Evolutionary conservation across 176 grass and related monocot species (phyloP), one percentile per base, ranked within the genome.

Genomic region (Hyparrhenia diplandra): DNA sequence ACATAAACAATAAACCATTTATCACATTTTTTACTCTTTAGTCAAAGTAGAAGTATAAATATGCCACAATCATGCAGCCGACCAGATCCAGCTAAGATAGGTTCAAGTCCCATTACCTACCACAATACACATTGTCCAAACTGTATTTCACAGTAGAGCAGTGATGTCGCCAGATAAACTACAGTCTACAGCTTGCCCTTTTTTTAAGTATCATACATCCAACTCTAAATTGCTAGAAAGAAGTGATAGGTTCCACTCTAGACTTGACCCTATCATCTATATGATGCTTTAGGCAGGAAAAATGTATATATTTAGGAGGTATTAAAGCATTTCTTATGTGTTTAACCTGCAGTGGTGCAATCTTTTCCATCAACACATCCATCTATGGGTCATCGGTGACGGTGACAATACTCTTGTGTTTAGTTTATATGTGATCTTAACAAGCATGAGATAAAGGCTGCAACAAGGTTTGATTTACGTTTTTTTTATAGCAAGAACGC

Each of bases 121-220:
- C 16, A 78, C 17, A 41, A 29, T 28, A 21, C 52, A 79, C 5
- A n/a, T 27, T 64, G 40, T 13, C 40, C 29, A 25, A 64, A n/a
- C n/a, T n/a, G 20, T 59, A 76, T 68, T 41, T 81, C 63, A 5
- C 21, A 52, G 30, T 4, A 36, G 3, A 75, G 39, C 59, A 78
- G 10, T 57, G 20, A 87, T 65, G 43, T 16, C 55, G 29, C 23
- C 27, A 72, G 42, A 66, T 78, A 36, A 71, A 46, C 43, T 88
- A 61, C 0, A 13, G 8, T 13, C 7, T 47, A 29, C 27, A 59
- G 55, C 23, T 12, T 34, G 57, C 58, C 63, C 31, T 41, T 71
- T 55, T 77, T 52, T 71, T 27, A 77, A 87, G 24, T 43, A 27
- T 0, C 66, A 72, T 64, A 70, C 71, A 28, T 62, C 24, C 27